Evolutionary conservation across 805 yeast genomes (phyloP).

Genomic region (Geotrichum ghanense): DNA sequence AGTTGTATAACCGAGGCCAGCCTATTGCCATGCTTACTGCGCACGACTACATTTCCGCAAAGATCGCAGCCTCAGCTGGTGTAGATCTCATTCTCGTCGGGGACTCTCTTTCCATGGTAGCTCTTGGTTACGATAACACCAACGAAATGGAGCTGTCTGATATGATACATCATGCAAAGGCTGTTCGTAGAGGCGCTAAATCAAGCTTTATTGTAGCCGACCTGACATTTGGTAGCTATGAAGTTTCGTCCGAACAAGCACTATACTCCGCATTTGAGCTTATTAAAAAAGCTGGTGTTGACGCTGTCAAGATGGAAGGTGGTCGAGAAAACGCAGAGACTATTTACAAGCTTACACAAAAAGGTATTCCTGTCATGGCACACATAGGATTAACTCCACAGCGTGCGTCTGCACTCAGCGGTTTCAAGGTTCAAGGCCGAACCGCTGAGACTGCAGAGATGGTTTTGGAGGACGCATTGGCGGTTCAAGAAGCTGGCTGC

Average conservation of each 20-base stretch:
- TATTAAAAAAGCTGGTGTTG: slow-evolving; percentile 42
- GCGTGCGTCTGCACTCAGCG: slow-evolving; percentile 64
- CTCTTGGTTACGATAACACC: slow-evolving; percentile 62
- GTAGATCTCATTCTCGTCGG: slow-evolving; percentile 73
- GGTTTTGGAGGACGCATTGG: slow-evolving; percentile 55
- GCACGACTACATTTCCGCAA: slow-evolving; percentile 72
- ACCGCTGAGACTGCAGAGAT: slow-evolving; percentile 40
- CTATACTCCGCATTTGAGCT: slow-evolving; percentile 43
- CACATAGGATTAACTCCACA: slow-evolving; percentile 94
- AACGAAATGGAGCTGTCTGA: slow-evolving; percentile 66
- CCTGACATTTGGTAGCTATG: slow-evolving; percentile 82
- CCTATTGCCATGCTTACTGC: slow-evolving; percentile 47
- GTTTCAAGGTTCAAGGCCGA: slow-evolving; percentile 78
- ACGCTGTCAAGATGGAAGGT: slow-evolving; percentile 82
- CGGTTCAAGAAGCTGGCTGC: slow-evolving; percentile 65
- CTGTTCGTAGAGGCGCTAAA: slow-evolving; percentile 63
- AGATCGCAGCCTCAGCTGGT: slow-evolving; percentile 52
- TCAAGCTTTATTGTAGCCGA: slow-evolving; percentile 68
- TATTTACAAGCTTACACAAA: slow-evolving; percentile 41
- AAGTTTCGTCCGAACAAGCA: slow-evolving; percentile 51
- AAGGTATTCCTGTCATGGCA: slow-evolving; percentile 85
- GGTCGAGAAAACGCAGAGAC: slow-evolving; percentile 47
- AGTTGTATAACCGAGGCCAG: not conserved
- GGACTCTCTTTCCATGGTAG: slow-evolving; percentile 87
- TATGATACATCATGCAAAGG: slow-evolving; percentile 60